Evolutionary conservation across 176 grass and related monocot genomes (phyloP).

Genomic region (Tuctoria greenei): DNA sequence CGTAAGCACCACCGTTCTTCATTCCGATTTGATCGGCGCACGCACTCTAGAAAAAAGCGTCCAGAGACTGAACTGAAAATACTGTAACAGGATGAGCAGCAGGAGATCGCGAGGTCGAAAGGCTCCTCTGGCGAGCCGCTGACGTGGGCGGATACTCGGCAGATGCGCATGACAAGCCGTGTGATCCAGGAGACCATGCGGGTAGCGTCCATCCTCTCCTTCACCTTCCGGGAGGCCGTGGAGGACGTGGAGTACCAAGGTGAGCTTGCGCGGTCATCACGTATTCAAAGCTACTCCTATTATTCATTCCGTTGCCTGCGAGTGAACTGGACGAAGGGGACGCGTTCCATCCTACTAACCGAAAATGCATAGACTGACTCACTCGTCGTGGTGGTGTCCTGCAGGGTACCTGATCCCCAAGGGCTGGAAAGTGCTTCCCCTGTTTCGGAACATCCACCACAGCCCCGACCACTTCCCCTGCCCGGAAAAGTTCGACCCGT

Average conservation of each 20-base stretch:
- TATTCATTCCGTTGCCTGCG: conserved; percentile 10
- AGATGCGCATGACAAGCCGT: conserved; percentile 69
- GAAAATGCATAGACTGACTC: conserved; percentile 27
- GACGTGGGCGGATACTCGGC: conserved; percentile 74
- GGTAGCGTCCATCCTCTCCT: conserved; percentile 95
- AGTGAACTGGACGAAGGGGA: conserved; percentile 55
- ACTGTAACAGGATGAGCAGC: conserved; percentile 70
- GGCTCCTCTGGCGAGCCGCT: conserved; percentile 36
- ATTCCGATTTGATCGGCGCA: too few relatives aligned
- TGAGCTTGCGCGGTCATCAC: not conserved
- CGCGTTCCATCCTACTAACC: conserved; percentile 29
- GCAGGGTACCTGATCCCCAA: conserved; percentile 98
- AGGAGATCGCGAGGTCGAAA: conserved; percentile 66
- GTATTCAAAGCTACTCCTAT: too few relatives aligned
- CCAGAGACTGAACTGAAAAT: not conserved
- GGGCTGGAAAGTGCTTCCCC: conserved; percentile 95
- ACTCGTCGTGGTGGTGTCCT: not conserved
- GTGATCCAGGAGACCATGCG: conserved; percentile 99
- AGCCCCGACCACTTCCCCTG: conserved; percentile 73
- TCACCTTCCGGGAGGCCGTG: conserved; percentile 96
- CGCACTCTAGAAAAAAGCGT: too few relatives aligned
- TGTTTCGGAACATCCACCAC: conserved; percentile 99
- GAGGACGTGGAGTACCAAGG: conserved; percentile 98
- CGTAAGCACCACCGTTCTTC: conserved; percentile 39
- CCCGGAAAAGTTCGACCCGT: conserved; percentile 96